These are phyloP conservation scores for Colletotrichum destructivum DNA, from an alignment of 2,329 filamentous ascomycete genomes.

Conservation along the genomic window DNA sequence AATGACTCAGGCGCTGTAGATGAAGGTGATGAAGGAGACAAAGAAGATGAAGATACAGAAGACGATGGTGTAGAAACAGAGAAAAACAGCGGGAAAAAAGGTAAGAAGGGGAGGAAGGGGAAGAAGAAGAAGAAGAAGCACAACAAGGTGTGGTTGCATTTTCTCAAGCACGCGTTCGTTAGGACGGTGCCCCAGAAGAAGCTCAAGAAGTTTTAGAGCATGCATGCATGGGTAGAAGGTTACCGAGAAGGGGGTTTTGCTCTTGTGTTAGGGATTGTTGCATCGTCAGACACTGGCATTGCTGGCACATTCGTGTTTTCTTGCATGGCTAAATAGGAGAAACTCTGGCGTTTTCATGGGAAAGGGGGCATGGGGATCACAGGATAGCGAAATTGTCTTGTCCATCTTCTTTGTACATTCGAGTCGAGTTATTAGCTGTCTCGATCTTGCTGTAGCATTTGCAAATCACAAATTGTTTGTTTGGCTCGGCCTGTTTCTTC, in stretches of 20 bases:
- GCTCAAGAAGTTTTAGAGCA: slow-evolving; percentile 62
- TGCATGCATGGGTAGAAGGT: neutral
- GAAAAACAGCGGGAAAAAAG: slow-evolving; percentile 60
- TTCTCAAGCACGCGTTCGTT: slow-evolving; percentile 85
- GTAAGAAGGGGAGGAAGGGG: slow-evolving; percentile 57
- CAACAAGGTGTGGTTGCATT: slow-evolving; percentile 83
- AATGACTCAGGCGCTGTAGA: slow-evolving; percentile 50
- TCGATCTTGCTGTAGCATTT: neutral
- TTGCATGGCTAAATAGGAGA: slow-evolving; percentile 21
- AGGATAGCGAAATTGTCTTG: slow-evolving; percentile 22
- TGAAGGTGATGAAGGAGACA: slow-evolving; percentile 47
- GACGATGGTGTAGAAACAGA: slow-evolving; percentile 53
- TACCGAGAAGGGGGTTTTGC: neutral
- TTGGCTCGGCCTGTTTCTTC: neutral
- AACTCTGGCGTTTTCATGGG: slow-evolving; percentile 21
- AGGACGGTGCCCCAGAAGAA: slow-evolving; percentile 78
- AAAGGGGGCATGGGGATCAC: slow-evolving; percentile 15
- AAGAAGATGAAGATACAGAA: slow-evolving; percentile 46
- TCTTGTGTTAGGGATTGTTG: neutral
- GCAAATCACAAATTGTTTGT: neutral
- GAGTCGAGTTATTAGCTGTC: neutral
- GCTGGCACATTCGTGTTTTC: neutral
- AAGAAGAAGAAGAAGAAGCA: slow-evolving; percentile 68
- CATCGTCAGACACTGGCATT: slow-evolving; percentile 8
- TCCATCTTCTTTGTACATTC: neutral